Base-by-base conservation (phyloP, 257 asterid genomes). In the Haberlea rhodopensis region DNA sequence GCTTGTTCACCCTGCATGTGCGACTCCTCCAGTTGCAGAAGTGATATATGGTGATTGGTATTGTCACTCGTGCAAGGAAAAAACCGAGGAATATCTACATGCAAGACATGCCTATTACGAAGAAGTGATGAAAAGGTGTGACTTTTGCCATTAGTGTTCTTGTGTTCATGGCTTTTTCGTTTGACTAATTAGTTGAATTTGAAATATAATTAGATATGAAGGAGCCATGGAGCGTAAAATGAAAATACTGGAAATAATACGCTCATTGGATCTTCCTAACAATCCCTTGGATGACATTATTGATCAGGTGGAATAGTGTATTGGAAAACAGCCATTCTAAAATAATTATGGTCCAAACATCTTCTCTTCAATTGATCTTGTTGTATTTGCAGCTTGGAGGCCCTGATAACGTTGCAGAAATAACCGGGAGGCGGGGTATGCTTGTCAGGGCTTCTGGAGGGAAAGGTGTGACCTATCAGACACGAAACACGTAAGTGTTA, bases 271-370 rank as follows among this genome's bases (percentile, higher is more conserved):
- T 79, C 97, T 94, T 81, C 99, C 99, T 18, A 94, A 90, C 79
- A 94, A 94, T 84, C 97, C 99, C 19, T 75, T 90, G 81, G 99
- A 94, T 86, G 99, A 86, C 81, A 90, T 94, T 77, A 84, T 90
- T 66, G 97, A 90, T 77, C 97, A 90, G 96, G 99, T 90, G 73
- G 29, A 51, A 22, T 73, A 62, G 45, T 28, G 62, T 37, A 62
- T 18, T 43, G 53, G 45, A 57, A 37, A 53, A 37, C 53, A 20
- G 20, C 54, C 73, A 66, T 15, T 28, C 46, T 37, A 29, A n/a
- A 25, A 27, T 24, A 11, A 29, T 19, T 15, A 25, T 23, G 16
- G 8, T 24, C 46, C 20, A 1, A 40, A 29, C 24, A 63, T 46
- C 70, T 29, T 68, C 51, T 68, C 55, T 57, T 67, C 45, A 62